These are phyloP conservation scores for Rubroshorea leprosula DNA, from an alignment of 345 rosid genomes.

Conservation along the genomic window DNA sequence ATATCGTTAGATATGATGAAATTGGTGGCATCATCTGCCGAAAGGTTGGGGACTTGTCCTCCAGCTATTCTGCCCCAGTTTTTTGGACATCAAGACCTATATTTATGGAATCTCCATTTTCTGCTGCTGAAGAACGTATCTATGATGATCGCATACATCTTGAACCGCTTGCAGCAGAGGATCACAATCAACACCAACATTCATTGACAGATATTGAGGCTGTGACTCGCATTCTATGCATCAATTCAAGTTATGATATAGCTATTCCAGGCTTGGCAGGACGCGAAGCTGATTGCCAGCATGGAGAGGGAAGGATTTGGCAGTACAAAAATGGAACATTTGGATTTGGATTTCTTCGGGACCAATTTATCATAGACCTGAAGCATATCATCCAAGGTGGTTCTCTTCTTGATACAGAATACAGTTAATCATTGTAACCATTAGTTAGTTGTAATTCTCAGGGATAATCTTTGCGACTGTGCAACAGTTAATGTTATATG, in stretches of 20 bases:
- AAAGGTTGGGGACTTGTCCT: constrained; percentile 52
- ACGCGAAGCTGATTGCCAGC: constrained; percentile 27
- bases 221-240: constrained; percentile 48
- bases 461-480: neutral
- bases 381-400: constrained; percentile 57
- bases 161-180: constrained; percentile 26
- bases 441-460: neutral
- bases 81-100: constrained; percentile 64
- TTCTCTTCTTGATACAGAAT: constrained; percentile 48
- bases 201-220: constrained; percentile 21
- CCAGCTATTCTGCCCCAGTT: constrained; percentile 48
- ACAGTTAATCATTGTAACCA: constrained; percentile 21
- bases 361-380: constrained; percentile 57
- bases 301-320: constrained; percentile 84
- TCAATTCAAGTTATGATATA: constrained; percentile 58
- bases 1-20: constrained; percentile 69
- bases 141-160: constrained; percentile 47
- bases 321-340: constrained; percentile 63
- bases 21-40: constrained; percentile 68
- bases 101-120: constrained; percentile 39
- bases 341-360: constrained; percentile 73
- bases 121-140: constrained; percentile 47
- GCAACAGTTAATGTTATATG: constrained; percentile 2
- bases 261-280: constrained; percentile 37
- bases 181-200: constrained; percentile 12